Evolutionary conservation across 345 rosid species (phyloP).

Genomic region (Arabidopsis suecica): DNA sequence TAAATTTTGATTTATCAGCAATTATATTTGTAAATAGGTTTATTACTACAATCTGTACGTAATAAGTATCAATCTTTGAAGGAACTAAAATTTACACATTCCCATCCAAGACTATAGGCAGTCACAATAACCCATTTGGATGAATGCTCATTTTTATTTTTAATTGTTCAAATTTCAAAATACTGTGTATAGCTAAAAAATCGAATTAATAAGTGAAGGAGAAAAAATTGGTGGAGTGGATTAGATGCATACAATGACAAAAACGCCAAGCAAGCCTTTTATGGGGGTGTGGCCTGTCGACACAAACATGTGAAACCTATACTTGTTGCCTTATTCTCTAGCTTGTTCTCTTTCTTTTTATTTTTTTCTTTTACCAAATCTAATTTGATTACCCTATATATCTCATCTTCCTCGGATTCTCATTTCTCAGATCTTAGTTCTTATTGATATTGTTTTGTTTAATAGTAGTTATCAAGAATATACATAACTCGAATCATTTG

Average conservation of each 20-base stretch:
- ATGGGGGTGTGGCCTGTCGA: slow-evolving; percentile 43
- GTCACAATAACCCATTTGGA: slow-evolving; percentile 13
- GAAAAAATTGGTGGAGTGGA: slow-evolving; percentile 21
- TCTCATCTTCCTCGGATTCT: slow-evolving; percentile 39
- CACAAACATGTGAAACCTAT: slow-evolving; percentile 48
- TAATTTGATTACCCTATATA: neutral
- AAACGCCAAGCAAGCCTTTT: slow-evolving; percentile 36
- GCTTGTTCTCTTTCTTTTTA: neutral
- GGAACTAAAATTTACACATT: neutral
- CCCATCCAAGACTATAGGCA: neutral
- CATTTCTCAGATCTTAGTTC: slow-evolving; percentile 3
- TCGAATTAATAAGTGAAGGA: slow-evolving; percentile 7
- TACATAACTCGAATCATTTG: slow-evolving; percentile 37
- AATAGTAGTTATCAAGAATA: slow-evolving; percentile 15
- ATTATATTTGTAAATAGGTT: neutral
- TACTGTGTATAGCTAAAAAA: neutral
- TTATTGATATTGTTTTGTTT: slow-evolving; percentile 15
- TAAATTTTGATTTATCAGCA: neutral
- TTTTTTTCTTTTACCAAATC: slow-evolving; percentile 1
- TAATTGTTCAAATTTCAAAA: slow-evolving; percentile 23
- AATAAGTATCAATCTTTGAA: neutral
- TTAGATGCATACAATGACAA: slow-evolving; percentile 38
- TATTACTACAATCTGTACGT: neutral
- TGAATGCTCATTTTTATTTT: neutral
- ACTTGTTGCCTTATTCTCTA: slow-evolving; percentile 41